A percentile compares a stretch with the other conserved stretches of the same genome.
These are phyloP conservation scores for Suillus cothurnatus DNA, from an alignment of 768 basidiomycete genomes.

Conservation along the genomic window DNA sequence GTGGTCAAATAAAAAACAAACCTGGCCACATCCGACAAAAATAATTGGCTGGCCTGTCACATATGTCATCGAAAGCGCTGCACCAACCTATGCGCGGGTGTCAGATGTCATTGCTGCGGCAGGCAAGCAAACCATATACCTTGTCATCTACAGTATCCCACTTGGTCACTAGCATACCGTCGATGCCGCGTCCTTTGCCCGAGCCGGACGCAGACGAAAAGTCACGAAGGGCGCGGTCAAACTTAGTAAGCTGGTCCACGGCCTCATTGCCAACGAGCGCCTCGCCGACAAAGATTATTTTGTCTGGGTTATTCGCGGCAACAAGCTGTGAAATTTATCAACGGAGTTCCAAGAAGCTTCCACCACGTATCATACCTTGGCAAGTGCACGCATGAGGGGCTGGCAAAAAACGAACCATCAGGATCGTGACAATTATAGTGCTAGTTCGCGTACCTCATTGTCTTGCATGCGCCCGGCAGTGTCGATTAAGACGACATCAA, in stretches of 20 bases:
- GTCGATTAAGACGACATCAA: constrained; percentile 97
- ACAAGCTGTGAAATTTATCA: constrained; percentile 61
- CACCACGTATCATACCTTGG: constrained; percentile 58
- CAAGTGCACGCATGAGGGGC: constrained; percentile 98
- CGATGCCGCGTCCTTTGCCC: constrained; percentile 86
- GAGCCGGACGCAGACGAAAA: constrained; percentile 72
- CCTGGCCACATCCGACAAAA: constrained; percentile 98
- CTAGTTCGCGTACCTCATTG: constrained; percentile 71
- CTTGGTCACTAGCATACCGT: constrained; percentile 98
- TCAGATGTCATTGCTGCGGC: not conserved
- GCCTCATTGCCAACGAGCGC: constrained; percentile 98
- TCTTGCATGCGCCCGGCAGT: constrained; percentile 99
- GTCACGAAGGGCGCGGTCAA: constrained; percentile 91
- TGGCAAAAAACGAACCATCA: constrained; percentile 31
- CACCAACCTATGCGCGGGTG: constrained; percentile 73
- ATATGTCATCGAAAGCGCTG: constrained; percentile 98
- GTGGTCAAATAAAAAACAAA: constrained; percentile 33
- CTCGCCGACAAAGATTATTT: constrained; percentile 97
- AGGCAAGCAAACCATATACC: constrained; percentile 44
- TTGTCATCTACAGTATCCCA: constrained; percentile 99
- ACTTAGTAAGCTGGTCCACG: constrained; percentile 96
- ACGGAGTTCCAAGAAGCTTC: not conserved
- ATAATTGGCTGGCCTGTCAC: constrained; percentile 98
- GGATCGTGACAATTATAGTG: not conserved
- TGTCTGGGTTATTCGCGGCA: constrained; percentile 92